Evolutionary conservation across 2,329 filamentous ascomycete species (phyloP), one percentile per base, ranked within the genome.

Genomic region (Bipolaris gigantea): DNA sequence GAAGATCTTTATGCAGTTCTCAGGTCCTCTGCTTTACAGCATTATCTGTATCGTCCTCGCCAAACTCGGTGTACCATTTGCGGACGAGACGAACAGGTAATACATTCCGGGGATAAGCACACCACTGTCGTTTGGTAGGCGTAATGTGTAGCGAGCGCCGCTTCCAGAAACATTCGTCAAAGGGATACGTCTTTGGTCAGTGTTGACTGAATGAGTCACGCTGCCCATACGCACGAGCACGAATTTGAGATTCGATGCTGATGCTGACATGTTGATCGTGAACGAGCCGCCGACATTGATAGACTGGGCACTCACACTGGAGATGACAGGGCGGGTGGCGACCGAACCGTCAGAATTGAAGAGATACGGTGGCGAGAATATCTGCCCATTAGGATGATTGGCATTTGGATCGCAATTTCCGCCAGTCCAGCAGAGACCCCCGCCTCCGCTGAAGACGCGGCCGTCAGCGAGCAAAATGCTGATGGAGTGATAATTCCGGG

Each of bases 291-390:
- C 73, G 4, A 76, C 55, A 33, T 43, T 66, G 11, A 75, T 66
- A 4, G 56, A 69, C 0, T 63, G 53, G 5, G 66, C 55, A 34
- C 32, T 34, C 0, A 77, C 68, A 4, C 56, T 64, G 5, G 48
- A 65, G 46, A 84, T 81, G 4, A 64, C 57, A 0, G 82, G 81
- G 1, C 80, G 75, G 0, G 67, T 56, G 2, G 77, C 76, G 13
- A 66, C 60, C n/a, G 61, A 53, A 15, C 81, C 81, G 38, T 79
- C 71, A 3, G 63, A 32, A 27, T 77, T 78, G 55, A 83, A 79
- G 0, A 85, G 79, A 56, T 86, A 85, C 0, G 80, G 78, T 0
- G 83, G 84, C 4, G 74, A 76, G 65, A 79, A 85, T 48, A 86
- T 79, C 65, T 85, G 77, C 5, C 68, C 81, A 56, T 85, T 81